Evolutionary conservation across 108 stramenopile species (phyloP), one percentile per base, ranked within the genome.

Genomic region (Schizochytrium sp.): DNA sequence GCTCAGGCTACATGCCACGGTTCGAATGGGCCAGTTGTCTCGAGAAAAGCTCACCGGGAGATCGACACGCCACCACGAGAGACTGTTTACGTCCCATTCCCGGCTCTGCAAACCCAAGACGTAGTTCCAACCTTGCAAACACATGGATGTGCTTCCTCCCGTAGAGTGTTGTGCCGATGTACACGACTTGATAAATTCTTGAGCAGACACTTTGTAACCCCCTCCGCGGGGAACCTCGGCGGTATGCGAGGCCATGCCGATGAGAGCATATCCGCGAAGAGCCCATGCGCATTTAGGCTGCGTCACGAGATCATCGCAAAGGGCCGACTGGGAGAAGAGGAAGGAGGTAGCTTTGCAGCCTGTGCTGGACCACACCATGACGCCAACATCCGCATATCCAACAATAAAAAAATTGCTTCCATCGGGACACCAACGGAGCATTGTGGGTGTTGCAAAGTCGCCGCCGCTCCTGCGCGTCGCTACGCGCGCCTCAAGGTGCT

Each of bases 111-210:
- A 4, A 2, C 18, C 51, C 10, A 83, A 45, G 48, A 83, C 28
- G 76, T 83, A 83, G 28, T 83, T 83, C 76, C 76, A 83, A 45
- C 76, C 76, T 4, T 83, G 76, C 18, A 83, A 16, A 34, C 76
- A 83, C 76, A 83, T 83, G 45, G 48, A 53, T 6, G 76, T 83
- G 45, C 19, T 83, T 43, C 76, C 76, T 12, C 76, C 51, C 45
- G n/a, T 83, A 23, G 6, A 23, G 10, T 83, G 76, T 23, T 53
- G 48, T 12, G 51, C 6, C 25, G 25, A 23, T 18, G 76, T 53
- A 45, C 76, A 83, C 14, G 23, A 25, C 51, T 83, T 83, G n/a
- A 83, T 28, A 12, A 83, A 53, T 18, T 83, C 76, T 83, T 53
- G 76, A 23, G 25, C 18, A 23, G 48, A 53, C 1, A 83, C 48